Conservation (phyloP, 108 stramenopile genomes). For the Pseudonitzschia pungens region DNA sequence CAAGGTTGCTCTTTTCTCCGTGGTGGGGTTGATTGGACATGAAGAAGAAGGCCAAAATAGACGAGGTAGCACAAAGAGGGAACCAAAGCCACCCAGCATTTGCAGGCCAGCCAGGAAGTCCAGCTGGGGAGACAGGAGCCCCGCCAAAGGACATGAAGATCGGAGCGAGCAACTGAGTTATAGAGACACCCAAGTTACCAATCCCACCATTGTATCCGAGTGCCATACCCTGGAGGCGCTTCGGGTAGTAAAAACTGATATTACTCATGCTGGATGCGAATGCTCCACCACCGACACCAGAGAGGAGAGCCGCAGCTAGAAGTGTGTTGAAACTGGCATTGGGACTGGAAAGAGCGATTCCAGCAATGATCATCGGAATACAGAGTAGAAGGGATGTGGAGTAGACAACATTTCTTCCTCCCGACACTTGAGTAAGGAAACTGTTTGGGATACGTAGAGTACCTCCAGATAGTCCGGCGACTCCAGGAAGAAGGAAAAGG, state of each 20-base stretch:
- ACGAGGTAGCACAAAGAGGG: conserved; percentile 24
- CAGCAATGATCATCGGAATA: conserved; percentile 35
- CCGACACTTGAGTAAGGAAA: conserved; percentile 33
- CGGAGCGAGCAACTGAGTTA: conserved; percentile 34
- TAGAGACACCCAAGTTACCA: conserved; percentile 30
- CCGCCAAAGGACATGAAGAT: conserved; percentile 27
- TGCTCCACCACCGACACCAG: conserved; percentile 36
- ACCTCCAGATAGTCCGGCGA: conserved; percentile 39
- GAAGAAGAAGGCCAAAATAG: conserved; percentile 29
- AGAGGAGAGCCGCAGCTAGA: conserved; percentile 17
- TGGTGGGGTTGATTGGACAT: conserved; percentile 33
- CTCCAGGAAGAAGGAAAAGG: conserved; percentile 28
- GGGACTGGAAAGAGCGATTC: conserved; percentile 19
- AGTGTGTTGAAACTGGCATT: conserved; percentile 24
- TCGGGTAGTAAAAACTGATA: conserved; percentile 35
- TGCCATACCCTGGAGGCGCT: conserved; percentile 23
- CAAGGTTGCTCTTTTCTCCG: conserved; percentile 10
- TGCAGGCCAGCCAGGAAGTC: conserved; percentile 24
- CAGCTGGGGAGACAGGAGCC: conserved; percentile 15
- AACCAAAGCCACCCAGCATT: conserved; percentile 42
- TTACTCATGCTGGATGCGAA: conserved; percentile 41
- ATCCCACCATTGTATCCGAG: conserved; percentile 34
- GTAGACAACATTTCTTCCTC: conserved; percentile 37
- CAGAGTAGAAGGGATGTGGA: conserved; percentile 28
- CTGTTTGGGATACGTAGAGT: conserved; percentile 39